Conservation (phyloP, 345 rosid species). For the Citrus sinensis region DVS_A1.0 CM039164.1:24119501-24120000, state of each 20-base stretch:
- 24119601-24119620: slow-evolving; percentile 49
- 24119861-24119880: not conserved
- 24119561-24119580: slow-evolving; percentile 53
- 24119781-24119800: not conserved
- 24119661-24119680: not conserved
- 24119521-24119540: slow-evolving; percentile 76
- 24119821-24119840: not conserved
- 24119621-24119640: slow-evolving; percentile 71
- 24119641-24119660: not conserved
- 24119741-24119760: not conserved
- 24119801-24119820: not conserved
- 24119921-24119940: not conserved
- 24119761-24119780: not conserved
- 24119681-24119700: not conserved
- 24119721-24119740: not conserved
- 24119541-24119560: slow-evolving; percentile 67
- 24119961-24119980: not conserved
- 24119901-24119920: too few relatives aligned
- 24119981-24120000: too few relatives aligned
- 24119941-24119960: not conserved
- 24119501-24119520: slow-evolving; percentile 61
- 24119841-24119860: not conserved
- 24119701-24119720: not conserved
- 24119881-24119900: not conserved
- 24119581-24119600: slow-evolving; percentile 60